Base-by-base conservation (phyloP, 1,139 yeast species). In the Schizosaccharomyces versatilis region DNA sequence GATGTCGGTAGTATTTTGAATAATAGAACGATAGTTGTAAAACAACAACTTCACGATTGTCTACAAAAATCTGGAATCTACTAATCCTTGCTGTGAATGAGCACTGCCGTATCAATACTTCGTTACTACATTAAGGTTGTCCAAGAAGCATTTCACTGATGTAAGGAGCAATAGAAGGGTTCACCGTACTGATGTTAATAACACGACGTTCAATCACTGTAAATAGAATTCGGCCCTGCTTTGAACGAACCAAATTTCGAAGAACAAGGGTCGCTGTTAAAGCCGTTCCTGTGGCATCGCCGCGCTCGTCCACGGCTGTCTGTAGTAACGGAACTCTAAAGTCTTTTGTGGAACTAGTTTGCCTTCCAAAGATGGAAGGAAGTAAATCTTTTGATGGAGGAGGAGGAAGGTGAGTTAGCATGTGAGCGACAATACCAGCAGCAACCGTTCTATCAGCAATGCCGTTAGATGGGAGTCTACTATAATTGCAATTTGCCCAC, bases 231-330 rank as follows among this genome's bases (percentile, higher is more conserved):
- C 32, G 19, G 15, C 47, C 54, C 36, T 41, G 39, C 12, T 52
- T 52, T 9, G 47, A 36, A 10, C 47, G 41, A 8, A 41, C 54
- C n/a, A 52, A 49, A 41, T 52, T 52, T 6, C 54, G 32, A 7
- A 52, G 38, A n/a, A 52, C 54, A 3, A 40, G 47, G 32, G 54
- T 41, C 10, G 54, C 54, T 7, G 47, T 39, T n/a, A 52, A 19
- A 7, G 47, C 54, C 5, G 36, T 36, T n/a, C 54, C 54, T n/a
- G 44, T 41, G 14, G 44, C 52, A n/a, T 49, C 54, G 8, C 47
- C 53, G 7, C 14, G 44, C 12, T 54, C 55, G 12, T 54, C 48
- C 10, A 55, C 56, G n/a, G 53, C 51, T 7, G 47, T 42, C 41
- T 53, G 38, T 17, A 54, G 44, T 19, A 54, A 47, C 6, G 55